phyloP scores from a whole-genome alignment of 225 moss, liverwort and hornwort genomes.

The Anthoceros angustus region DNA sequence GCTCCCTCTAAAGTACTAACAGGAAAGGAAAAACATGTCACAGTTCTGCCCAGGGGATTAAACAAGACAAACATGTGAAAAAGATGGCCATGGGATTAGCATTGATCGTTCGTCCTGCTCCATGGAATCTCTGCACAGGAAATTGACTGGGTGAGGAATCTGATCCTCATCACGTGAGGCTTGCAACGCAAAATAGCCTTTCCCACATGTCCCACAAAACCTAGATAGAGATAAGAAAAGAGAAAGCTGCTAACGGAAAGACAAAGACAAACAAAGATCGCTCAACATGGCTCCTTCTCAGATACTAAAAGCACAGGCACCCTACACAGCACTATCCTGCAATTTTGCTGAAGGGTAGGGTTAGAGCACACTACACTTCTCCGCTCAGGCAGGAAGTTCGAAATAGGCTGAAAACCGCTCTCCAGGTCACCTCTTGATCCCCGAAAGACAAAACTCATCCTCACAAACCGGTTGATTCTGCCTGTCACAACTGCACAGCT shows the following conservation, averaged over 20 bases:
- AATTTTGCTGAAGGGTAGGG: not conserved
- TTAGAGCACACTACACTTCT: constrained; percentile 26
- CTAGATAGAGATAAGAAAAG: no score
- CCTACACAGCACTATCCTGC: not conserved
- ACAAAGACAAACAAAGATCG: no score
- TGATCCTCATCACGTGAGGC: not conserved
- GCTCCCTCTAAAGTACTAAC: no score
- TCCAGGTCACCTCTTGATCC: constrained; percentile 50
- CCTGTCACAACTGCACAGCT: no score
- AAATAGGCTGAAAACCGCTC: constrained; percentile 21
- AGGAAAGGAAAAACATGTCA: not conserved
- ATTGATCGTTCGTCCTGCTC: constrained; percentile 30
- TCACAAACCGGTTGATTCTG: no score
- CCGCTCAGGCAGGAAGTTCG: constrained; percentile 38
- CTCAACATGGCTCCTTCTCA: no score
- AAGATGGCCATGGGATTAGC: constrained; percentile 45
- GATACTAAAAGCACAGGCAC: not conserved
- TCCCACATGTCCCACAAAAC: no score
- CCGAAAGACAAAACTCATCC: constrained; percentile 56
- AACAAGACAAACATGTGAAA: constrained; percentile 22
- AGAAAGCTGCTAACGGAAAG: no score
- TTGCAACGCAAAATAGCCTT: not conserved
- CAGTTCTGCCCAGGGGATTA: not conserved
- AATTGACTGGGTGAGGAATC: not conserved
- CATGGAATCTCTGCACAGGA: constrained; percentile 44